Evolutionary conservation across 768 basidiomycete genomes (phyloP).

Genomic region (Pleurotus platypus): DNA sequence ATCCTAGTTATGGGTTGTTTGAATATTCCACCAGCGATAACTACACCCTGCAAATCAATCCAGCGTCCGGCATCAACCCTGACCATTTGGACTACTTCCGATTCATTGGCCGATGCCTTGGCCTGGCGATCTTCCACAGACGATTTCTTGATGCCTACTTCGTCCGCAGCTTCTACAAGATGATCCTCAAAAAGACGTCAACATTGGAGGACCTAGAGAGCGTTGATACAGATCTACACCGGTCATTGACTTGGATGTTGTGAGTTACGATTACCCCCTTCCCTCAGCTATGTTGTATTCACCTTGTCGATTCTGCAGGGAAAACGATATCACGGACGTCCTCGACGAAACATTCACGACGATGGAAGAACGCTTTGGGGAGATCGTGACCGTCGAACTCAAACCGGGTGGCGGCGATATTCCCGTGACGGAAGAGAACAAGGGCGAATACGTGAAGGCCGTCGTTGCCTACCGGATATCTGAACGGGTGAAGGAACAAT

Average conservation of each 20-base stretch:
- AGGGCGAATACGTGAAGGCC: constrained; percentile 72
- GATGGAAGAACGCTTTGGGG: constrained; percentile 75
- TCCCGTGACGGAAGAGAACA: constrained; percentile 70
- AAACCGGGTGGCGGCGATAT: constrained; percentile 57
- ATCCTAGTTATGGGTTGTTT: constrained; percentile 79
- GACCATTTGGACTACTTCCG: constrained; percentile 81
- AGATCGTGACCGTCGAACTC: constrained; percentile 64
- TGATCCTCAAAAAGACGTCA: constrained; percentile 62
- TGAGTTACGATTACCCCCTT: constrained; percentile 29
- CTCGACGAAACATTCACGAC: constrained; percentile 71
- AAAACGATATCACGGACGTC: constrained; percentile 73
- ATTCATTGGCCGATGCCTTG: constrained; percentile 73
- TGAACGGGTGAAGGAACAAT: constrained; percentile 78
- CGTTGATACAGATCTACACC: constrained; percentile 64
- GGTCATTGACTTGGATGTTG: constrained; percentile 76
- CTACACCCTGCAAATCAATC: constrained; percentile 79
- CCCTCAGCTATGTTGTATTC: background rate
- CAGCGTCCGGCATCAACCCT: constrained; percentile 70
- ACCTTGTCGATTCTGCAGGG: constrained; percentile 32
- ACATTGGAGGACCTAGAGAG: constrained; percentile 63
- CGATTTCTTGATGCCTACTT: constrained; percentile 80
- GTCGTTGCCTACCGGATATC: constrained; percentile 84
- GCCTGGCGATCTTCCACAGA: constrained; percentile 74
- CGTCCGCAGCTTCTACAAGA: constrained; percentile 79
- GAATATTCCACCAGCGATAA: constrained; percentile 80